These are phyloP conservation scores for Lasiosphaeriaceae sp. DNA, from an alignment of 495 filamentous ascomycete genomes.

Conservation along the genomic window DNA sequence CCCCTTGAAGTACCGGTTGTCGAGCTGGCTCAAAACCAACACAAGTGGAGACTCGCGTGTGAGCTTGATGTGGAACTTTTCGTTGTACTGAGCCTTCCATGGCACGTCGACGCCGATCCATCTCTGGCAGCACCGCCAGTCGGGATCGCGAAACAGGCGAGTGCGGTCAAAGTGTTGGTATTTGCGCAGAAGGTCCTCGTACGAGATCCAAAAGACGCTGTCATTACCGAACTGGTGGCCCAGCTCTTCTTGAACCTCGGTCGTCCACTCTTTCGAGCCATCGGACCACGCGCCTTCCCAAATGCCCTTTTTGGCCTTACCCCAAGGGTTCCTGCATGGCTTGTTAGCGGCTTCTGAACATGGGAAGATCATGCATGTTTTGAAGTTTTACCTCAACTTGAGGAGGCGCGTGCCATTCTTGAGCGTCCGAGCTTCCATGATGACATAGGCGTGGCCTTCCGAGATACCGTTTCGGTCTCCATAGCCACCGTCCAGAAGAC, in stretches of 20 bases:
- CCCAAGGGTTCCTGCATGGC: slow-evolving; percentile 72
- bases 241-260: slow-evolving; percentile 76
- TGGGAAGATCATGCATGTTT: background rate
- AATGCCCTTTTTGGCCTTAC: slow-evolving; percentile 59
- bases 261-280: slow-evolving; percentile 92
- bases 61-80: slow-evolving; percentile 76
- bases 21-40: slow-evolving; percentile 82
- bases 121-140: slow-evolving; percentile 81
- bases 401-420: slow-evolving; percentile 44
- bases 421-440: slow-evolving; percentile 70
- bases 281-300: slow-evolving; percentile 87
- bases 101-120: slow-evolving; percentile 87
- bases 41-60: slow-evolving; percentile 68
- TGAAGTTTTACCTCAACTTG: slow-evolving; percentile 36
- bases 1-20: slow-evolving; percentile 81
- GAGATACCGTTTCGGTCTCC: slow-evolving; percentile 70
- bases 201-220: slow-evolving; percentile 69
- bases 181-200: slow-evolving; percentile 79
- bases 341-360: slow-evolving; percentile 10
- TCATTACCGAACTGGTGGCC: slow-evolving; percentile 90
- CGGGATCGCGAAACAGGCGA: slow-evolving; percentile 69
- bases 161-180: slow-evolving; percentile 87
- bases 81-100: slow-evolving; percentile 84
- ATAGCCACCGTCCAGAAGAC: slow-evolving; percentile 59
- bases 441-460: slow-evolving; percentile 82